Percentiles rank a stretch among this genome's conserved stretches.
These are phyloP conservation scores for Edaphochlamys debaryana DNA, from an alignment of 139 green algal species.

Conservation along the genomic window DNA sequence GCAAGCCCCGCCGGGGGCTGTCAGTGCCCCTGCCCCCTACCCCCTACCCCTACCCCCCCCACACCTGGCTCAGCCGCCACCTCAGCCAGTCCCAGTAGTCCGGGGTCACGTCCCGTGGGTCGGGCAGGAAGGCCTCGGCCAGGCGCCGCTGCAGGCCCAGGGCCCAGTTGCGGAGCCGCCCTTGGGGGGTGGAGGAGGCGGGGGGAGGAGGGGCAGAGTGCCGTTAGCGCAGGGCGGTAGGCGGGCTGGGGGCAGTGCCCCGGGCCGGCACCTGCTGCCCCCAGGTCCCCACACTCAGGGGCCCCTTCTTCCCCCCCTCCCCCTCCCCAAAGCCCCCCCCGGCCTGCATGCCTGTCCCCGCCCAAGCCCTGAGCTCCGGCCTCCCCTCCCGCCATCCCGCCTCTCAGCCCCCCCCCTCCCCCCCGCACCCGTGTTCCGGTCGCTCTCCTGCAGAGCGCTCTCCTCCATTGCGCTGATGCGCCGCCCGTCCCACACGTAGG, in stretches of 20 bases:
- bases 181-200: constrained; percentile 3
- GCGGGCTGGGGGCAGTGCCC: neutral
- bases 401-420: too few species aligned
- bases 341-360: neutral
- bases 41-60: too few species aligned
- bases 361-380: too few species aligned
- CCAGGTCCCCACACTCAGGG: too few species aligned
- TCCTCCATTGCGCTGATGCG: constrained; percentile 54
- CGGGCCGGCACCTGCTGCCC: neutral
- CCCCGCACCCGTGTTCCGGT: constrained; percentile 1
- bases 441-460: constrained; percentile 36
- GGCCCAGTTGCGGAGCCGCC: constrained; percentile 47
- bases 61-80: constrained; percentile 74
- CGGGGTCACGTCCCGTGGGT: constrained; percentile 70
- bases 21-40: too few species aligned
- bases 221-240: neutral
- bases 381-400: too few species aligned
- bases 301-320: too few species aligned
- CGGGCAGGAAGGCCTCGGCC: constrained; percentile 62
- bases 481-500: constrained; percentile 67
- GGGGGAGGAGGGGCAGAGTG: neutral
- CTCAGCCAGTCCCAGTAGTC: constrained; percentile 93
- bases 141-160: constrained; percentile 26
- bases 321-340: neutral
- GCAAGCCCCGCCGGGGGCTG: too few species aligned